Conservation (phyloP, 148 eudicot genomes). For the Rhododendron griersonianum region DNA sequence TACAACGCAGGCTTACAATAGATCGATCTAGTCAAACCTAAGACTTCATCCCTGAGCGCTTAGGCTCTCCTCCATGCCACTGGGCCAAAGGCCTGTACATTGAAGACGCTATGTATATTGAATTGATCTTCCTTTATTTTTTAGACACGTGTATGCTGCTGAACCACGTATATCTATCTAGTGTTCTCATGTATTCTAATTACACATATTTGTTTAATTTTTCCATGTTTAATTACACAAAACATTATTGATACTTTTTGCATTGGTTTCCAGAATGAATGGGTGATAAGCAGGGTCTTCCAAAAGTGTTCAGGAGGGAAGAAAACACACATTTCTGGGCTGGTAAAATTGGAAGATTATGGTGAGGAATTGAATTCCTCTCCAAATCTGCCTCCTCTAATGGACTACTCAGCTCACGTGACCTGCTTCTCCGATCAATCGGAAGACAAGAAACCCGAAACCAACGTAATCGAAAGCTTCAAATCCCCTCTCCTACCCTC, state of each 20-base stretch:
- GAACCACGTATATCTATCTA: background rate
- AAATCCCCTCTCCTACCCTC: conserved; percentile 10
- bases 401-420: conserved; percentile 50
- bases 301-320: conserved; percentile 51
- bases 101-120: too few relatives aligned
- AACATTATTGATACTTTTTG: background rate
- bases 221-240: too few relatives aligned
- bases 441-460: conserved; percentile 26
- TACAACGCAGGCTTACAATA: too few relatives aligned
- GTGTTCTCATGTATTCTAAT: background rate
- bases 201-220: background rate
- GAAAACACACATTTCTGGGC: conserved; percentile 33
- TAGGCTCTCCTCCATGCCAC: too few relatives aligned
- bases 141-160: too few relatives aligned
- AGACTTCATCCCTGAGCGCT: too few relatives aligned
- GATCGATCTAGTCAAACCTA: too few relatives aligned
- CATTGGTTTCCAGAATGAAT: conserved; percentile 54
- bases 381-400: conserved; percentile 47
- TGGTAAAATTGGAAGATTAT: conserved; percentile 6
- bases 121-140: too few relatives aligned
- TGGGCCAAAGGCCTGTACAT: too few relatives aligned
- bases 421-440: conserved; percentile 61
- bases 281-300: conserved; percentile 76
- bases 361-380: conserved; percentile 13
- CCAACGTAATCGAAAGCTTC: background rate